Base-by-base conservation (phyloP, 2,329 filamentous ascomycete species). In the Emergomyces pasteurianus region DNA sequence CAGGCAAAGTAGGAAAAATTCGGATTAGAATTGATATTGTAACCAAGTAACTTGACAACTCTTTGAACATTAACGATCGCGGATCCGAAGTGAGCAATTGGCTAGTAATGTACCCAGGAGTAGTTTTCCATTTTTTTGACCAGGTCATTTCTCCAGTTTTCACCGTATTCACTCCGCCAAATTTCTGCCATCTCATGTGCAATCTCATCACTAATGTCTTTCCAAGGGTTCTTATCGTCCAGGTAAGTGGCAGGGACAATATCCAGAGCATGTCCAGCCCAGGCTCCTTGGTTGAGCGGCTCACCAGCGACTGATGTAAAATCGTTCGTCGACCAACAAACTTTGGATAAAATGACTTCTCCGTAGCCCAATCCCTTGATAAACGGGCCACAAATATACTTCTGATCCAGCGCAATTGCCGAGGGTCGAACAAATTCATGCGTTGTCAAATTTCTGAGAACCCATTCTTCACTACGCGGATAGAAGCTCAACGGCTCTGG, bases 401-500 rank as follows among this genome's bases (percentile, higher is more conserved):
- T 63, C 34, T 65, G 58, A 26, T 67, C 64, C 3, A 71, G 56
- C 7, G 67, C 70, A 49, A 72, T 66, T 2, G 64, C 66, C 57
- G 69, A 66, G 9, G 68, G 58, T 52, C 67, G 67, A 43, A 74
- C 68, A 28, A 69, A 72, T 50, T 73, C 65, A 40, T 68, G 68
- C 5, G 65, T 72, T 1, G 70, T 72, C 52, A 73, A 31, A 61
- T 73, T 73, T 42, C 72, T 67, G 31, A 74, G 64, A 58, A 73
- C 63, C 70, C 69, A 73, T 5, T 53, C 63, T 58, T 71, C 64
- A 53, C 69, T 64, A n/a, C 46, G 52, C 6, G 67, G 70, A 59
- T 67, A 70, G 62, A 70, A 71, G 18, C 60, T 63, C 18, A 58
- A 52, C 14, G 64, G 62, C 42, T 64, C 63, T n/a, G 64, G 31